Base-by-base conservation (phyloP, 208 protist species). In the Trypanosoma lewisi region DNA sequence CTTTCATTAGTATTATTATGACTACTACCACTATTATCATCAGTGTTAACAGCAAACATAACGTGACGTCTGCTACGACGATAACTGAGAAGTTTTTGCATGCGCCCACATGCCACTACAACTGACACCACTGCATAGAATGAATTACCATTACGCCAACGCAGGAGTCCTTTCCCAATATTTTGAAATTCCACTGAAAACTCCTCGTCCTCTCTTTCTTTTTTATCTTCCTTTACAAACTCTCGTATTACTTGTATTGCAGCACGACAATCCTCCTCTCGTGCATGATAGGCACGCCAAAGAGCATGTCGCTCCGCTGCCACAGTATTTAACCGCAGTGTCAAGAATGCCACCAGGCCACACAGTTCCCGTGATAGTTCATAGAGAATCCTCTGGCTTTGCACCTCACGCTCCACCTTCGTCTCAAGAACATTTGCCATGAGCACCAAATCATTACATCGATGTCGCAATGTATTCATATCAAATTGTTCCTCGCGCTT, bases 401-500 rank as follows among this genome's bases (percentile, higher is more conserved):
- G 21, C 19, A 44, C 27, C 17, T 64, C 51, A 27, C 67, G 67
- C 34, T 52, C 16, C 7, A 48, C 58, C 12, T 56, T 57, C 2
- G 21, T 31, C 41, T 65, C 67, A 6, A 72, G 58, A 2, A 44
- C 47, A 27, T 57, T 31, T 45, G 42, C 34, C 39, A 72, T 61
- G 14, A 16, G 21, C 7, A 59, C 31, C 21, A 72, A 39, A 44
- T 65, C 67, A 25, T 65, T 58, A 25, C 67, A 72, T 9, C 67
- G 57, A 37, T 37, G 7, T 25, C 50, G 67, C 2, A 72, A 42
- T 36, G 51, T 49, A 21, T 42, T 36, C 8, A 61, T 49, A 30
- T 72, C 67, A 65, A 72, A 72, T 14, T 64, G 37, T 37, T 53
- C 27, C 21, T 72, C 67, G 16, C 44, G 41, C 25, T 19, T 53